Conservation (phyloP, 371 early-diverging fungal genomes). For the Apophysomyces variabilis region DNA sequence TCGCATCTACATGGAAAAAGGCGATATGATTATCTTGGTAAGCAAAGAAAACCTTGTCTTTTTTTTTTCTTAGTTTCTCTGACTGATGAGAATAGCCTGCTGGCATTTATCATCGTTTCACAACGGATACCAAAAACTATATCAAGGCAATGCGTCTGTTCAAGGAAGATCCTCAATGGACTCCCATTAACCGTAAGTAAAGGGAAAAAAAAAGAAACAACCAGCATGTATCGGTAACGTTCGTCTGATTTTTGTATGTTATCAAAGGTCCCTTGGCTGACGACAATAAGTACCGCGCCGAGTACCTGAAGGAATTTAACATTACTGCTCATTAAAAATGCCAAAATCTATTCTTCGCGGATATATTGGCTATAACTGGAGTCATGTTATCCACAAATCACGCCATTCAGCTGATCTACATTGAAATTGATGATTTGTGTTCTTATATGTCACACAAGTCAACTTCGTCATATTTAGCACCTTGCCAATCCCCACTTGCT, state of each 20-base stretch:
- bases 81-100: slow-evolving; percentile 65
- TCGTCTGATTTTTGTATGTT: background rate
- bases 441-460: slow-evolving; percentile 24
- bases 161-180: slow-evolving; percentile 95
- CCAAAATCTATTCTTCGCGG: background rate
- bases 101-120: slow-evolving; percentile 97
- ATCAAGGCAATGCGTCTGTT: slow-evolving; percentile 92
- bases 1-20: slow-evolving; percentile 75
- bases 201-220: no score
- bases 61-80: slow-evolving; percentile 14
- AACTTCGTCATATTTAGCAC: slow-evolving; percentile 33
- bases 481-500: slow-evolving; percentile 28
- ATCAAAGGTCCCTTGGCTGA: slow-evolving; percentile 43
- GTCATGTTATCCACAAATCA: slow-evolving; percentile 8
- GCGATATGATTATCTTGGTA: slow-evolving; percentile 90
- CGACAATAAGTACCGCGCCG: slow-evolving; percentile 41
- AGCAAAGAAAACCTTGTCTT: slow-evolving; percentile 9
- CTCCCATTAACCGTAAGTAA: slow-evolving; percentile 85
- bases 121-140: slow-evolving; percentile 83
- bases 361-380: background rate
- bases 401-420: slow-evolving; percentile 7
- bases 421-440: background rate
- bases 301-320: slow-evolving; percentile 36
- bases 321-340: slow-evolving; percentile 29
- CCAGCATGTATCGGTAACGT: background rate